Conservation (phyloP, 108 stramenopile genomes). For the Cyclotella baltica region DNA sequence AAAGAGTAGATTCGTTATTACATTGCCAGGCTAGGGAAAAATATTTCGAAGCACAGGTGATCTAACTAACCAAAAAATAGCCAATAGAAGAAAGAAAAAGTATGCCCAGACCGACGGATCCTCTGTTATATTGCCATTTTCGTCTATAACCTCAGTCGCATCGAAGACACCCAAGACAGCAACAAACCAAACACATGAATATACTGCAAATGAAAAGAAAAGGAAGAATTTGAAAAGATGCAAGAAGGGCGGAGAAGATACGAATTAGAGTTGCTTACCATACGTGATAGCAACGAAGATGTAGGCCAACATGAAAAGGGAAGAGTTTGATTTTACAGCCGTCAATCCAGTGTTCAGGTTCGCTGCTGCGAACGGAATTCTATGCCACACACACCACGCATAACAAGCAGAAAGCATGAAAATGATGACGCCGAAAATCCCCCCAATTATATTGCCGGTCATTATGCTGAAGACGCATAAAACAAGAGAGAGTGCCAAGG, state of each 20-base stretch:
- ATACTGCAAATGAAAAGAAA: slow-evolving; percentile 15
- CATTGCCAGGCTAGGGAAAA: background rate
- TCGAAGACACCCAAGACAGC: slow-evolving; percentile 50
- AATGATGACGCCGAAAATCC: slow-evolving; percentile 51
- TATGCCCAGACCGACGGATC: slow-evolving; percentile 32
- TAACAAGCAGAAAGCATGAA: slow-evolving; percentile 72
- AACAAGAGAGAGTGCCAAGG: slow-evolving; percentile 35
- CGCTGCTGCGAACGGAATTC: slow-evolving; percentile 85
- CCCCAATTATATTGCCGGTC: slow-evolving; percentile 45
- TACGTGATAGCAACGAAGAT: slow-evolving; percentile 57
- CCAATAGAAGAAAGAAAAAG: slow-evolving; percentile 40
- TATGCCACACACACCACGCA: slow-evolving; percentile 66
- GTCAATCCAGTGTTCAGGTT: slow-evolving; percentile 70
- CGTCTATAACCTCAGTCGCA: slow-evolving; percentile 9
- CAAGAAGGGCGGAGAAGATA: background rate
- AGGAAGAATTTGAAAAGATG: background rate
- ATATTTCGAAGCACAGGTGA: background rate
- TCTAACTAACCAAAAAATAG: slow-evolving; percentile 38
- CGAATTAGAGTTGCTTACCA: slow-evolving; percentile 6
- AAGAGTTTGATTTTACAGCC: slow-evolving; percentile 69
- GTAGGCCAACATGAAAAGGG: slow-evolving; percentile 59
- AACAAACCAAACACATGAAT: slow-evolving; percentile 67
- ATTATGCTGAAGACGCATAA: slow-evolving; percentile 53
- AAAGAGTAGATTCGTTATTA: background rate
- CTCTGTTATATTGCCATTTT: slow-evolving; percentile 5